Evolutionary conservation across 2,329 filamentous ascomycete species (phyloP), one percentile per base, ranked within the genome.

Genomic region (Myriangium duriaei): DNA sequence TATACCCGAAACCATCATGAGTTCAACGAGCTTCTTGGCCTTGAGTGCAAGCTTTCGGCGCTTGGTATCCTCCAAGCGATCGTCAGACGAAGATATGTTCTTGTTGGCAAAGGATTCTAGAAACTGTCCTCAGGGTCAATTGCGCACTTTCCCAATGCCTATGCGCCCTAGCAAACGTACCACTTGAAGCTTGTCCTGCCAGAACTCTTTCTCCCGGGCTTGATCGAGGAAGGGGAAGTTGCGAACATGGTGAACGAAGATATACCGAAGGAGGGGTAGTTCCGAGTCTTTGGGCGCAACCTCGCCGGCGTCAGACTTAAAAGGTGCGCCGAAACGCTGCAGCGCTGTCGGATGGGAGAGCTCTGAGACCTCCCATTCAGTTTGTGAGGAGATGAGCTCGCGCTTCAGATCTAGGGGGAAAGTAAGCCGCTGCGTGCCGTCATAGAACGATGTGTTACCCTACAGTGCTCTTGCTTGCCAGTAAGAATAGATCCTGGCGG

Each of bases 1-100:
- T 41, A 98, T 81, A 26, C 91, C 91, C 5, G 88, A 96, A 6
- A 98, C 91, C 86, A 98, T 95, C 91, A 98, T 98, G 44, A 98
- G 69, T 67, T 98, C 91, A 9, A 98, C 84, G 41, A 98, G 66
- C 65, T 98, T 98, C 58, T 91, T 80, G 33, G 83, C 85, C 70
- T 98, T 98, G 50, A 79, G 69, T 3, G 91, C 88, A 47, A 98
- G 65, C 60, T 98, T 98, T 47, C 79, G 73, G 42, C 91, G 75
- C 66, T 98, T 98, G 7, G 91, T 96, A 61, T 95, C 86, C 62
- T 98, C 91, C 18, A 96, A 65, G 3, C 91, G 76, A 57, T 98
- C 91, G 62, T 96, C 91, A 4, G 88, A 95, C 4, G 87, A 93
- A 2, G 88, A 96, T 30, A 98, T 95, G 57, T 88, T 82, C 59